Base-by-base conservation (phyloP, 2,329 filamentous ascomycete genomes). In the Penicillium crustosum region DNA sequence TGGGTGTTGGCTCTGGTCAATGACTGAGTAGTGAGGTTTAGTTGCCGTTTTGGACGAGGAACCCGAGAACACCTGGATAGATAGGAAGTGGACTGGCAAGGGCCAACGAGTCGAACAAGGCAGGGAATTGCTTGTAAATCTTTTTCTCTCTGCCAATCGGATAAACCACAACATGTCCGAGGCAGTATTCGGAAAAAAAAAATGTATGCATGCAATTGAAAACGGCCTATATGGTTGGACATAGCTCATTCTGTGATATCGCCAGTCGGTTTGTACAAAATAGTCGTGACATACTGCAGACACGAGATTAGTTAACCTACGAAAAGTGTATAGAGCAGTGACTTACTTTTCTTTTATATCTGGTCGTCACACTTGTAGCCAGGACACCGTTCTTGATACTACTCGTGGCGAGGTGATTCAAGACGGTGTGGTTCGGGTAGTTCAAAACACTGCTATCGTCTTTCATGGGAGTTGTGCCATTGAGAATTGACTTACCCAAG, bases 371-470 rank as follows among this genome's bases (percentile, higher is more conserved):
- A 70, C 93, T 97, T 6, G 96, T 95, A 35, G 94, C 94, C 63
- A 99, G 82, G 27, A 97, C 90, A 62, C 93, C 93, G 66, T 96
- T 92, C 80, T 96, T 97, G 76, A 99, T 99, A 75, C 93, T 97
- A 76, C 93, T 97, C 3, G 94, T 99, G 49, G 93, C 93, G 66
- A 99, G 80, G 75, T 99, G 94, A 66, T 99, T 99, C 62, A 99
- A 79, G 33, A 97, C 91, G 0, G 94, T 97, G 71, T 99, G 93
- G 69, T 97, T 99, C 15, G 94, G 94, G 84, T 97, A 93, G 66
- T 91, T 94, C 62, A 99, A 79, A 60, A 99, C 94, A 77, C 93
- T 97, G 75, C 93, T 96, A 77, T 99, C 94, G 73, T 99, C 94
- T 79, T 97, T 97, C 82, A 96, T 91, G 7, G 93, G 87, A 27